A percentile compares a stretch with the other conserved stretches of the same genome.
These are phyloP conservation scores for Medicago arabica DNA, from an alignment of 306 rosid species.

Conservation along the genomic window DNA sequence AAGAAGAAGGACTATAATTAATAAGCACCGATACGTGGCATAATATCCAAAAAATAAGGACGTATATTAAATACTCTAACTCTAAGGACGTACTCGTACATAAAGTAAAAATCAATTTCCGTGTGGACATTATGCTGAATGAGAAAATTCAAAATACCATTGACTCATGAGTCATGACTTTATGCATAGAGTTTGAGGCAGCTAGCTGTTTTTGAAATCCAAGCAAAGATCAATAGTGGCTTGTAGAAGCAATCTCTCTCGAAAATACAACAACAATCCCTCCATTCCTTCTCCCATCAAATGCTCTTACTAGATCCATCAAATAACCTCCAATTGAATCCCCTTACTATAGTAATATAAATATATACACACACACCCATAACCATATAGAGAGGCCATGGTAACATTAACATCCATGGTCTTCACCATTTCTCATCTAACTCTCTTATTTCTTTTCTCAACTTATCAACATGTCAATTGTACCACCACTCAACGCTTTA, in stretches of 20 bases:
- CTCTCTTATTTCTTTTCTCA: slow-evolving; percentile 23
- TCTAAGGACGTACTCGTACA: background rate
- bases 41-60: background rate
- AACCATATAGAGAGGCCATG: background rate
- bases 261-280: background rate
- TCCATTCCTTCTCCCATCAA: background rate
- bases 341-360: background rate
- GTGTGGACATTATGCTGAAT: background rate
- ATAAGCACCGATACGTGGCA: too few relatives aligned
- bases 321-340: background rate
- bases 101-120: background rate
- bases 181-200: background rate
- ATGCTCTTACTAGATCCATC: background rate
- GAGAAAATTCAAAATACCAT: background rate
- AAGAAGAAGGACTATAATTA: too few relatives aligned
- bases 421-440: background rate
- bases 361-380: too few relatives aligned
- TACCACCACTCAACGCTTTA: slow-evolving; percentile 52
- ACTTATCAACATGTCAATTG: slow-evolving; percentile 17
- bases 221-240: background rate
- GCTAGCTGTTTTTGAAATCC: background rate
- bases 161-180: background rate
- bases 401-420: background rate
- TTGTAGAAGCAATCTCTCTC: background rate
- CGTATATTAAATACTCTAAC: background rate